Base-by-base conservation (phyloP, 208 protist genomes). In the Leishmania tarentolae region DNA sequence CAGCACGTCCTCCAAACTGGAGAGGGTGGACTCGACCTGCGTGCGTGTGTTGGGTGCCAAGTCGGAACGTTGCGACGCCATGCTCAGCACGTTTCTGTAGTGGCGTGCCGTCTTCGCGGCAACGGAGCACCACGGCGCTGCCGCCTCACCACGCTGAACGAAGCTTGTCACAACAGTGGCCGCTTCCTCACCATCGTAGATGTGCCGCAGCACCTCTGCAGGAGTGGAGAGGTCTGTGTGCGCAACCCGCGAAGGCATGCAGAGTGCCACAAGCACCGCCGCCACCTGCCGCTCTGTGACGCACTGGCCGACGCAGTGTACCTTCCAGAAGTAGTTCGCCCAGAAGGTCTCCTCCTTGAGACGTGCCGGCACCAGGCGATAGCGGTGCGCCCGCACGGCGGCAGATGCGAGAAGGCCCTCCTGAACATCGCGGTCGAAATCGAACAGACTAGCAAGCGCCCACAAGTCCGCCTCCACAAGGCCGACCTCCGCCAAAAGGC, bases 281-380 rank as follows among this genome's bases (percentile, higher is more conserved):
- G 83, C 78, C 50, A 92, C 91, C 81, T 95, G 91, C 24, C 87
- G 85, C 52, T 90, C 87, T 59, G 85, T 94, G 46, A 84, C 87
- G 69, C 94, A 97, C 50, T 80, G 56, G 35, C 79, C 83, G 9
- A 95, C 79, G 76, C 90, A 95, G n/a, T 90, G 83, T 17, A 92
- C 86, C 83, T 95, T 94, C 92, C 92, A 97, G 74, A 97, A 95
- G 80, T 93, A 97, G 80, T 94, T 93, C 24, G 86, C 86, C 92
- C 94, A 97, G 83, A 97, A 97, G 28, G 76, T 85, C 52, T 91
- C 86, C 37, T 97, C 94, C 65, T 86, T 86, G n/a, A 97, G 87
- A 47, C 80, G 82, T 2, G 84, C 79, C 8, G 94, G 94, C 46
- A 97, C 94, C 42, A 97, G 81, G 31, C 81, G 82, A 82, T 95